phyloP scores from a whole-genome alignment of 257 asterid species.

The Asclepias syriaca region DNA sequence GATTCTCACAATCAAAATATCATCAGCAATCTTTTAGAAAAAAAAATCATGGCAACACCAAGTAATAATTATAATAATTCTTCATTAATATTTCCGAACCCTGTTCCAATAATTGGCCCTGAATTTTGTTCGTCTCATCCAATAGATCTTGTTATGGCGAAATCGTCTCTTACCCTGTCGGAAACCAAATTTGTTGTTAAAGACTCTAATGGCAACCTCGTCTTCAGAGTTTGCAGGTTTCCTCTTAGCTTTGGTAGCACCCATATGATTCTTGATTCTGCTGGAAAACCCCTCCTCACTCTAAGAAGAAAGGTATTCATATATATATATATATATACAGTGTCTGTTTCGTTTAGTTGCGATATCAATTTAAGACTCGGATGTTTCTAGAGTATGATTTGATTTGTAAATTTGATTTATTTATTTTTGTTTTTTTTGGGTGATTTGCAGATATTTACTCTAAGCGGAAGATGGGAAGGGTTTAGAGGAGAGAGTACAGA shows the following conservation, averaged over 20 bases:
- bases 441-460: too few species aligned
- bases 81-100: background rate
- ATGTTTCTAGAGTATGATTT: too few species aligned
- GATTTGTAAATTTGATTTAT: too few species aligned
- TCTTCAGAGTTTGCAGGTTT: conserved; percentile 28
- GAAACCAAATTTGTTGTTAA: conserved; percentile 15
- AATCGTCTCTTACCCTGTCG: conserved; percentile 5
- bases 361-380: too few species aligned
- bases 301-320: conserved; percentile 26
- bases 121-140: conserved; percentile 23
- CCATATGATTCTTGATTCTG: conserved; percentile 26
- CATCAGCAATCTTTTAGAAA: background rate
- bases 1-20: background rate
- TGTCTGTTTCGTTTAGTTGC: too few species aligned
- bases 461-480: too few species aligned
- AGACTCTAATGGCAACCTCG: conserved; percentile 22
- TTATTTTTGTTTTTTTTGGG: too few species aligned
- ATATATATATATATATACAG: too few species aligned
- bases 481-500: too few species aligned
- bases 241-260: conserved; percentile 17
- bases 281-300: conserved; percentile 32
- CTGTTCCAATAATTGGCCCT: conserved; percentile 24
- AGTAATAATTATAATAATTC: too few species aligned
- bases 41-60: background rate
- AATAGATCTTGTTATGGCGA: conserved; percentile 22